These are phyloP conservation scores for Actinomortierella wolfii DNA, from an alignment of 371 early-diverging fungal genomes.

Conservation along the genomic window DNA sequence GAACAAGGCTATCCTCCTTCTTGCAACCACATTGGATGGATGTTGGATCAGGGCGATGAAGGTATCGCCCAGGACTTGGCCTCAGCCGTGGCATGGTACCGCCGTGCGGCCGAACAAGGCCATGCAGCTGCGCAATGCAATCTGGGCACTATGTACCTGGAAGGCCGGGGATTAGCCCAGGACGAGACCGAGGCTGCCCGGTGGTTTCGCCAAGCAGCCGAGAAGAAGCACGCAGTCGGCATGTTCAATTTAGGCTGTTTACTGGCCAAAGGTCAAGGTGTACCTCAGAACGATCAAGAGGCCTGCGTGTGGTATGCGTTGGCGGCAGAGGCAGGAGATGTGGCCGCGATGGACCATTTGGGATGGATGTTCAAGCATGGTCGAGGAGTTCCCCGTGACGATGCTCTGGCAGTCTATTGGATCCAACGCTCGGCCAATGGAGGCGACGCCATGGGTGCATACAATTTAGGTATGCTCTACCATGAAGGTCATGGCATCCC, in stretches of 20 bases:
- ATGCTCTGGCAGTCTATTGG: constrained; percentile 71
- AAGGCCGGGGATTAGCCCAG: constrained; percentile 75
- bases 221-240: constrained; percentile 79
- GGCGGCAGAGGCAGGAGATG: too few species aligned
- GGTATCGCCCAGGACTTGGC: constrained; percentile 67
- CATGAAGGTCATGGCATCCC: constrained; percentile 80
- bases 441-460: constrained; percentile 82
- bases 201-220: constrained; percentile 84
- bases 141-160: constrained; percentile 80
- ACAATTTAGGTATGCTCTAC: constrained; percentile 73
- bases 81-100: constrained; percentile 76
- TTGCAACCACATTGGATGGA: constrained; percentile 81
- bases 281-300: too few species aligned
- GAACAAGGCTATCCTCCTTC: constrained; percentile 81
- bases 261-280: too few species aligned
- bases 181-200: constrained; percentile 66
- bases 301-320: too few species aligned
- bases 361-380: constrained; percentile 87
- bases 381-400: constrained; percentile 71
- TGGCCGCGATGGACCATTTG: constrained; percentile 25
- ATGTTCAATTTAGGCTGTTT: too few species aligned
- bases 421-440: constrained; percentile 63
- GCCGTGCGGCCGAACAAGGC: constrained; percentile 70
- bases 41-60: constrained; percentile 72
- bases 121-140: constrained; percentile 83